Evolutionary conservation across 768 basidiomycete genomes (phyloP), one percentile per base, ranked within the genome.

Genomic region (Chalciporus piperatus): DNA sequence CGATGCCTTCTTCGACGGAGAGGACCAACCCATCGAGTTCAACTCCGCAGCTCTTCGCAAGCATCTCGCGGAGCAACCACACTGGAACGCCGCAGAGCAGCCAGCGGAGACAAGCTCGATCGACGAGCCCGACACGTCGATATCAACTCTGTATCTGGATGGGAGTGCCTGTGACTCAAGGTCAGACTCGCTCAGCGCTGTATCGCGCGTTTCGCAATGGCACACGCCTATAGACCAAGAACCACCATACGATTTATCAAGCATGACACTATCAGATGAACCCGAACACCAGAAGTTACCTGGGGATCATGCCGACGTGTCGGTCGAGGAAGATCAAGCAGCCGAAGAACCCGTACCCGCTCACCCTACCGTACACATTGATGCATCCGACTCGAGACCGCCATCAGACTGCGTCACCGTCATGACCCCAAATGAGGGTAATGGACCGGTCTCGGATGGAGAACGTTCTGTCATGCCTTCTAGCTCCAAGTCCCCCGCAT

Each of bases 1-100:
- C 69, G 89, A 90, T 63, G 83, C 85, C 13, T 90, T 90, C 67
- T 76, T 77, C 1, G 82, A 83, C 43, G 72, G 65, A 10, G 81
- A 83, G 37, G 77, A 79, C 50, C 57, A 71, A 8, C 62, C 67
- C 2, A 74, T 77, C 62, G 74, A 80, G 37, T 87, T 90, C 72
- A 80, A 74, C 16, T 72, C 81, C 3, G 79, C 79, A 40, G 72
- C 75, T n/a, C 76, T 89, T 50, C 81, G 86, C 28, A 70, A 78
- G 48, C 85, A 87, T 50, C 66, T 89, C 44, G 77, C 79, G 42
- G 79, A 74, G 62, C 75, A 76, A 55, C 66, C 74, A 58, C 70
- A 68, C 73, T 45, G 64, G 69, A 20, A 22, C 61, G 58, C 46
- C 70, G 56, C 33, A 19, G 59, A 54, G 4, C 56, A 56, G 27